These are phyloP conservation scores for Knufia fluminis DNA, from an alignment of 2,329 filamentous ascomycete genomes.

Conservation along the genomic window DNA sequence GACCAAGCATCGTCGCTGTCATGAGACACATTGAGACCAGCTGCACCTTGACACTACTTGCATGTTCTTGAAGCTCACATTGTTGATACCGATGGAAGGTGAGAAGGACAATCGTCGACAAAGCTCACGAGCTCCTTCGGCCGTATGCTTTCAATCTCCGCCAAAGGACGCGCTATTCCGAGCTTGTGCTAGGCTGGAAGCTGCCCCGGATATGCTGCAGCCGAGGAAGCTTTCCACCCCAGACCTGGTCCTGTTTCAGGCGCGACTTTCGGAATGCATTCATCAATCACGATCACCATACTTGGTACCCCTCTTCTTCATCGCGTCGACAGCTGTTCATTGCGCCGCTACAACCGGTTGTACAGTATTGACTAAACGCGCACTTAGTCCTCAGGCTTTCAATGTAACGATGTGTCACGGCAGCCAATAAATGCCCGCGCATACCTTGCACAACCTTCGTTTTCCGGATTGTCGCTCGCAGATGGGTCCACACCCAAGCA, in stretches of 20 bases:
- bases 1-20: too few relatives aligned
- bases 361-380: too few relatives aligned
- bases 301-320: background rate
- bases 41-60: too few relatives aligned
- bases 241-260: background rate
- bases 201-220: background rate
- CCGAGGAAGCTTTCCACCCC: slow-evolving; percentile 1
- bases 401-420: background rate
- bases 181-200: too few relatives aligned
- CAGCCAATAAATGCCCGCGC: background rate
- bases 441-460: background rate
- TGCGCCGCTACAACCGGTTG: background rate
- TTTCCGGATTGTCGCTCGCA: slow-evolving; percentile 3
- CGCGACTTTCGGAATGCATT: background rate
- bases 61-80: too few relatives aligned
- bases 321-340: background rate
- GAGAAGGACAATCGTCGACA: too few relatives aligned
- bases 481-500: background rate
- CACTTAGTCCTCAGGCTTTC: too few relatives aligned
- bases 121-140: too few relatives aligned
- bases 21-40: too few relatives aligned
- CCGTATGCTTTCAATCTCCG: too few relatives aligned
- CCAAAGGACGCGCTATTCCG: too few relatives aligned
- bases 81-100: too few relatives aligned
- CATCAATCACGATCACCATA: background rate